Conservation (phyloP, 1,139 yeast species). For the Pichia inconspicua region DNA sequence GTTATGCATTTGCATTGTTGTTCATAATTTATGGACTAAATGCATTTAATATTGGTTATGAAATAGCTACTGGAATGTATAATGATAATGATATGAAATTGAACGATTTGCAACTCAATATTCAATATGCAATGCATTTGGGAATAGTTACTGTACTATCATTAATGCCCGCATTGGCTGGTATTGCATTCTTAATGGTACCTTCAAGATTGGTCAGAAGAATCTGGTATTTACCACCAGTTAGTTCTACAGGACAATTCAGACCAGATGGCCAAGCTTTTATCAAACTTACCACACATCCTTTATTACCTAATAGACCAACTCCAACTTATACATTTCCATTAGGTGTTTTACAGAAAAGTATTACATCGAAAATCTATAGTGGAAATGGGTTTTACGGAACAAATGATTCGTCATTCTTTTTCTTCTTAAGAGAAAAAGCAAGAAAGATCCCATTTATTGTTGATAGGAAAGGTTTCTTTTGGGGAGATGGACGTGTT, state of each 20-base stretch:
- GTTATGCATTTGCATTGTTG: conserved; percentile 62
- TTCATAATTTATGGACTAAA: conserved; percentile 60
- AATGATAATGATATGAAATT: conserved; percentile 47
- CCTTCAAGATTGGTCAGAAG: conserved; percentile 69
- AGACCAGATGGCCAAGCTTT: conserved; percentile 31
- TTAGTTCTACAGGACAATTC: conserved; percentile 19
- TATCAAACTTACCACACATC: conserved; percentile 63
- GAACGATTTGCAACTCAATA: conserved; percentile 20
- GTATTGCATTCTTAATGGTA: conserved; percentile 37
- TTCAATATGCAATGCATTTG: conserved; percentile 24
- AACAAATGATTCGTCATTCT: conserved; percentile 68
- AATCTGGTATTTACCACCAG: conserved; percentile 62
- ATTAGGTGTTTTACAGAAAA: conserved; percentile 45
- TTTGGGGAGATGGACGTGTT: conserved; percentile 88
- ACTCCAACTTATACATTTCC: conserved; percentile 72
- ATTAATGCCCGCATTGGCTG: conserved; percentile 32
- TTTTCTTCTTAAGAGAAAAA: conserved; percentile 61
- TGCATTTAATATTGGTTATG: conserved; percentile 50
- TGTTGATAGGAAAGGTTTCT: conserved; percentile 77
- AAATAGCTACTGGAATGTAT: conserved; percentile 49
- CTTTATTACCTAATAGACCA: conserved; percentile 65
- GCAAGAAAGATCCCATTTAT: conserved; percentile 58
- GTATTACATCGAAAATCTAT: conserved; percentile 62
- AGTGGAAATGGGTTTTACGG: conserved; percentile 86
- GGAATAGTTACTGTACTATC: conserved; percentile 41